Evolutionary conservation across 2,329 filamentous ascomycete genomes (phyloP).

Genomic region (Penicillium sp.): DNA sequence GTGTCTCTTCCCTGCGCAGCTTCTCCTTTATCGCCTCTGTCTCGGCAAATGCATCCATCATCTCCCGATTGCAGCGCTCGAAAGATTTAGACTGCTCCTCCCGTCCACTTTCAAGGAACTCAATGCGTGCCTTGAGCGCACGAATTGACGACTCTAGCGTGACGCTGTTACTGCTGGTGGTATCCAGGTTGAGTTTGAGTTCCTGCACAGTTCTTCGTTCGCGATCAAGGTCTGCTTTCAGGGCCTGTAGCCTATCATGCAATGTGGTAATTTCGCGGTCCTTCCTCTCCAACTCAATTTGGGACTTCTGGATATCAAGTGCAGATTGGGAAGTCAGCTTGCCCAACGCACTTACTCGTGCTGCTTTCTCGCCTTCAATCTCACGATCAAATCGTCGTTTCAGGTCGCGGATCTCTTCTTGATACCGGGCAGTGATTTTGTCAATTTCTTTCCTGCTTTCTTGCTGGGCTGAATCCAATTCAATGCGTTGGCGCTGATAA

Average conservation of each 20-base stretch:
- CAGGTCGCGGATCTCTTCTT: slow-evolving; percentile 65
- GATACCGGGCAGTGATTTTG: slow-evolving; percentile 59
- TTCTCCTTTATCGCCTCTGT: slow-evolving; percentile 74
- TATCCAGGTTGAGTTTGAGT: slow-evolving; percentile 59
- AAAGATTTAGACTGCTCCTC: slow-evolving; percentile 87
- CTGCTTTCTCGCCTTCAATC: slow-evolving; percentile 60
- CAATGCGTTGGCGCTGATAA: slow-evolving; percentile 51
- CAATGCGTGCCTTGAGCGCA: slow-evolving; percentile 75
- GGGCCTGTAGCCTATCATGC: slow-evolving; percentile 37
- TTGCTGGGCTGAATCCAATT: slow-evolving; percentile 44
- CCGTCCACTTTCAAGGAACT: slow-evolving; percentile 85
- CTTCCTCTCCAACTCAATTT: slow-evolving; percentile 52
- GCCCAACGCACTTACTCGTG: slow-evolving; percentile 40
- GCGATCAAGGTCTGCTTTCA: slow-evolving; percentile 53
- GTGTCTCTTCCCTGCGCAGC: slow-evolving; percentile 83
- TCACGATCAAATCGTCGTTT: slow-evolving; percentile 64
- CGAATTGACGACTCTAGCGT: slow-evolving; percentile 72
- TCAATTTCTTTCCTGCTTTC: slow-evolving; percentile 54
- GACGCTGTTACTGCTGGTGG: slow-evolving; percentile 60
- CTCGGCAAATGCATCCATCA: slow-evolving; percentile 71
- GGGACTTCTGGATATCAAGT: slow-evolving; percentile 40
- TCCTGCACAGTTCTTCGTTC: slow-evolving; percentile 62
- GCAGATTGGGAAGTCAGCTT: slow-evolving; percentile 35
- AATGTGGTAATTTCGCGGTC: slow-evolving; percentile 53
- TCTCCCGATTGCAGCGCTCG: slow-evolving; percentile 72